Evolutionary conservation across 805 yeast species (phyloP), one percentile per base, ranked within the genome.

Genomic region (Ogataea methanolica): DNA sequence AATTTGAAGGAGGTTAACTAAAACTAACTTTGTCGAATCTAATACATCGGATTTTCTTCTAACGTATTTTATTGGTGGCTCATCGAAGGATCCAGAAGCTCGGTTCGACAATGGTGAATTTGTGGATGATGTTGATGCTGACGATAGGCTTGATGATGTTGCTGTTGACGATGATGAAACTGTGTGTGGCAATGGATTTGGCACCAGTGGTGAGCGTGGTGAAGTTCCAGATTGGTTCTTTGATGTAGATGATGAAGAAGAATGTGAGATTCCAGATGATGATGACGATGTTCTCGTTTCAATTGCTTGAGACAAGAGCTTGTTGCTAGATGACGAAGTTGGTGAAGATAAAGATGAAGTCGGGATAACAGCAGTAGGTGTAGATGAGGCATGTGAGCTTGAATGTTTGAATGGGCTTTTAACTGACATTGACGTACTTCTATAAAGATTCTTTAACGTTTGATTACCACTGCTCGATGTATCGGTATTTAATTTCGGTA

Each of bases 1-100:
- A 4, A 66, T 54, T n/a, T 52, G 55, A 22, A 67, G 49, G 7
- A 67, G 53, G 45, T 66, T 68, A 4, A 58, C 52, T 26, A 70
- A 44, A 6, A 66, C 51, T 5, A 44, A 31, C 14, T 51, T 48
- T 1, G 46, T 21, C 12, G 52, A 56, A 33, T 48, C 52, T 3
- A 42, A 36, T 16, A 52, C 50, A 11, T 51, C 59, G 7, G 47
- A 39, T 23, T 45, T 48, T 39, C 46, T 45, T 40, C 49, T 50
- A 15, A 50, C 35, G 15, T 44, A 23, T 6, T 36, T 46, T 5
- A 34, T 17, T 11, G 45, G 31, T n/a, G 43, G 46, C 11, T 43
- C 46, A 33, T 11, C 31, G 11, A 9, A 9, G 4, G 29, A 7
- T 42, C 22, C 53, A 14, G 40, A 16, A 17, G 46, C 17, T 14